Percentiles rank a stretch among this genome's conserved stretches.
Evolutionary conservation across 768 basidiomycete genomes (phyloP).

Genomic region (Tylopilus balloui): DNA sequence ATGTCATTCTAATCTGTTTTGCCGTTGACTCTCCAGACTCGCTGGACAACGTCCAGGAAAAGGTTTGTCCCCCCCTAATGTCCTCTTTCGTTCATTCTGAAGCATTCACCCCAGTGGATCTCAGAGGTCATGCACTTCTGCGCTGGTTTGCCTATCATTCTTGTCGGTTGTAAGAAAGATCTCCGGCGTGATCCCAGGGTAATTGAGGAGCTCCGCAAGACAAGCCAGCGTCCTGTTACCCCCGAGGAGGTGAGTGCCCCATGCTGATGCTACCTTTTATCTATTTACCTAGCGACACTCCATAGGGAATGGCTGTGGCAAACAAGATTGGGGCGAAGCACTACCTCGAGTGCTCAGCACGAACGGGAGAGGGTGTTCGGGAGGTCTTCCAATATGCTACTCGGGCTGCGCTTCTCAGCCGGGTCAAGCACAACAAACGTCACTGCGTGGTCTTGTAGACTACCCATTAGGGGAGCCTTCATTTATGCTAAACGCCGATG

Average conservation of each 20-base stretch:
- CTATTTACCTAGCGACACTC: neutral
- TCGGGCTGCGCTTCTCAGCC: conserved; percentile 77
- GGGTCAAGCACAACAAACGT: conserved; percentile 43
- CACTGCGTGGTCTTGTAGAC: conserved; percentile 44
- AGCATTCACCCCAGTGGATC: conserved; percentile 70
- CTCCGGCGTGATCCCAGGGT: conserved; percentile 89
- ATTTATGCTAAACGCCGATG: conserved; percentile 21
- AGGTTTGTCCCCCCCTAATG: conserved; percentile 52
- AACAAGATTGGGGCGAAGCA: conserved; percentile 96
- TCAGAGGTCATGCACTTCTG: conserved; percentile 99
- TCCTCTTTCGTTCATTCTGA: conserved; percentile 6
- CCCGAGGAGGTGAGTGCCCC: conserved; percentile 71
- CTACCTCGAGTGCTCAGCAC: conserved; percentile 97
- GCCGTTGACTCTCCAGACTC: conserved; percentile 98
- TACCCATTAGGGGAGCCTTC: conserved; percentile 20
- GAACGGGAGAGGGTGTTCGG: conserved; percentile 92
- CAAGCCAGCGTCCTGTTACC: conserved; percentile 90
- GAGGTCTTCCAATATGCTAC: conserved; percentile 99
- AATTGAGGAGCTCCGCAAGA: conserved; percentile 91
- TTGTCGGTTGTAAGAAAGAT: conserved; percentile 99
- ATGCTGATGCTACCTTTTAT: neutral
- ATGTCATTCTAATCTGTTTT: conserved; percentile 99
- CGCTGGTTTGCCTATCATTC: conserved; percentile 87
- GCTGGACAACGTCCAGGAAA: conserved; percentile 99
- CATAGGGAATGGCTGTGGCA: conserved; percentile 86